Conservation (phyloP, 108 stramenopile species). For the Ochromonas danica region DNA sequence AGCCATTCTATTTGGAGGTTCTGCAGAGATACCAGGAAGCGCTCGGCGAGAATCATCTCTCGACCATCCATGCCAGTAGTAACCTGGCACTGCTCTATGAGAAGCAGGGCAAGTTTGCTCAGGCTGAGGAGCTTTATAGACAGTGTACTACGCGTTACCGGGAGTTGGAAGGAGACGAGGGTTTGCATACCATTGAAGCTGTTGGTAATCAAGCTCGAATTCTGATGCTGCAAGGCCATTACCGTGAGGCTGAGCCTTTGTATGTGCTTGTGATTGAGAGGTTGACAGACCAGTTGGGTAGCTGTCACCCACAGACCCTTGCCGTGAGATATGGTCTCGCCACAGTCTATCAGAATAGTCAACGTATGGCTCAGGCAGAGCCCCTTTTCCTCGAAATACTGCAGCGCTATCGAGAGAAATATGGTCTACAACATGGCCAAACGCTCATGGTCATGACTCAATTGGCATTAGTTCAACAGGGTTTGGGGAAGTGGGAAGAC, state of each 20-base stretch:
- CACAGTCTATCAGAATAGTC: too few species aligned
- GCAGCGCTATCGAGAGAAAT: too few species aligned
- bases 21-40: not conserved
- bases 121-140: conserved; percentile 9
- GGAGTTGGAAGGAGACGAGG: not conserved
- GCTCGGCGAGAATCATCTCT: not conserved
- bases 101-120: too few species aligned
- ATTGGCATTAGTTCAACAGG: too few species aligned
- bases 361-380: too few species aligned
- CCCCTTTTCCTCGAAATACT: too few species aligned
- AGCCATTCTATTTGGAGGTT: not conserved
- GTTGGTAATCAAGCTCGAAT: too few species aligned
- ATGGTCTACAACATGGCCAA: too few species aligned
- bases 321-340: not conserved
- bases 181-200: not conserved
- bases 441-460: too few species aligned
- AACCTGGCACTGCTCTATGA: too few species aligned
- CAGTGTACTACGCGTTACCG: not conserved
- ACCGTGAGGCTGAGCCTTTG: not conserved
- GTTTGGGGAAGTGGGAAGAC: too few species aligned
- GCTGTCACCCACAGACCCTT: not conserved
- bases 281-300: not conserved
- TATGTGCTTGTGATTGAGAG: not conserved
- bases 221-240: too few species aligned
- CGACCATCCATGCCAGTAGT: not conserved